Percentiles rank a stretch among this genome's conserved stretches.
Evolutionary conservation across 1,284 basidiomycete genomes (phyloP).

Genomic region (Cutaneotrichosporon sp.): DNA sequence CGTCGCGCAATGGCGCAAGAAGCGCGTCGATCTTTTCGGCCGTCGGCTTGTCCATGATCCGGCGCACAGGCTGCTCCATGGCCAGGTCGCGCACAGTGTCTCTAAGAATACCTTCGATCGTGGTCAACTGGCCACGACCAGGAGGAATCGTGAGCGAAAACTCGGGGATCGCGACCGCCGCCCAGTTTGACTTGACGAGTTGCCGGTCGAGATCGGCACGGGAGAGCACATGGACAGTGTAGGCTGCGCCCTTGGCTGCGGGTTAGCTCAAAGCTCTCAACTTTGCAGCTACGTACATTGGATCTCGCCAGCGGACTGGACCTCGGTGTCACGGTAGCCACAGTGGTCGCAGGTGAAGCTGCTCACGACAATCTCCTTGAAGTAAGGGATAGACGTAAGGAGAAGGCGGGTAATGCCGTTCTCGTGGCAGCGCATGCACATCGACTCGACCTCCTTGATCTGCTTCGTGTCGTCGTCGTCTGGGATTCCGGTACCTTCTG

Average conservation of each 20-base stretch:
- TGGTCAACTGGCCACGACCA: slow-evolving; percentile 85
- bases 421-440: slow-evolving; percentile 91
- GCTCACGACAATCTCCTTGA: slow-evolving; percentile 91
- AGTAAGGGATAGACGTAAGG: slow-evolving; percentile 92
- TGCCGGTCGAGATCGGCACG: slow-evolving; percentile 84
- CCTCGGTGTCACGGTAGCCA: slow-evolving; percentile 85
- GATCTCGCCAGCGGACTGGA: slow-evolving; percentile 84
- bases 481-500: slow-evolving; percentile 49
- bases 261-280: background rate
- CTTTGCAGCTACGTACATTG: slow-evolving; percentile 57
- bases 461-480: slow-evolving; percentile 50
- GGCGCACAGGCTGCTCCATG: slow-evolving; percentile 78
- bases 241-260: slow-evolving; percentile 54
- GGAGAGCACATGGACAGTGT: slow-evolving; percentile 74
- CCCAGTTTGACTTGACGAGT: slow-evolving; percentile 81
- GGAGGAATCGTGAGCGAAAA: slow-evolving; percentile 86
- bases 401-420: slow-evolving; percentile 90
- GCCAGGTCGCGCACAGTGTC: slow-evolving; percentile 79
- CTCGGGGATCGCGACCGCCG: slow-evolving; percentile 79
- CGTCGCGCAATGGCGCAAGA: slow-evolving; percentile 61
- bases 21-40: slow-evolving; percentile 75
- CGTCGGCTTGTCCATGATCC: slow-evolving; percentile 70
- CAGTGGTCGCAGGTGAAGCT: slow-evolving; percentile 95
- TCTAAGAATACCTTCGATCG: slow-evolving; percentile 85
- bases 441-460: slow-evolving; percentile 77